phyloP scores from a whole-genome alignment of 2,329 filamentous ascomycete species.

The Akanthomyces muscarius region DNA sequence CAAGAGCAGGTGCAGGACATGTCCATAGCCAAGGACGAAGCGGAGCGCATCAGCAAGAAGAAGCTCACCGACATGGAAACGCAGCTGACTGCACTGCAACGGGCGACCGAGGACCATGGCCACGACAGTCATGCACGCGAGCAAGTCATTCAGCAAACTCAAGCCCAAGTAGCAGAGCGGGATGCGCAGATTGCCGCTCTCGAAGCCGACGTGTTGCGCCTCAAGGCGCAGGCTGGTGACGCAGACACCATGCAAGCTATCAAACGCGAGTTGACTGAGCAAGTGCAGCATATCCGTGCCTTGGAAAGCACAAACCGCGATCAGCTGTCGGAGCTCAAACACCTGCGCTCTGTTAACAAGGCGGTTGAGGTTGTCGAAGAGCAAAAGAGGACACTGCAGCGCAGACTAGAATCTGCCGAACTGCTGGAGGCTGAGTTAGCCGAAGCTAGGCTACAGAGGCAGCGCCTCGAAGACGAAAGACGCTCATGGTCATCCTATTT shows the following conservation, averaged over 20 bases:
- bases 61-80: slow-evolving; percentile 52
- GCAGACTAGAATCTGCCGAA: slow-evolving; percentile 70
- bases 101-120: slow-evolving; percentile 54
- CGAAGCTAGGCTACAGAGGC: slow-evolving; percentile 76
- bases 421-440: slow-evolving; percentile 70
- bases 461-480: slow-evolving; percentile 84
- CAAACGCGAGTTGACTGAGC: slow-evolving; percentile 82
- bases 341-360: slow-evolving; percentile 75
- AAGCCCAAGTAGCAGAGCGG: slow-evolving; percentile 63
- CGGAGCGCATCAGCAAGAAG: slow-evolving; percentile 57
- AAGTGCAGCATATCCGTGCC: slow-evolving; percentile 83
- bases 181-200: slow-evolving; percentile 69
- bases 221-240: slow-evolving; percentile 85
- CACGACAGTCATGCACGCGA: slow-evolving; percentile 56
- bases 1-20: slow-evolving; percentile 80
- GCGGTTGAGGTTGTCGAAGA: slow-evolving; percentile 94
- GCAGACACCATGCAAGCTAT: slow-evolving; percentile 81
- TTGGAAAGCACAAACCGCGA: slow-evolving; percentile 79
- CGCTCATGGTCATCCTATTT: slow-evolving; percentile 84
- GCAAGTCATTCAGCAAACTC: slow-evolving; percentile 53
- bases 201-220: slow-evolving; percentile 75
- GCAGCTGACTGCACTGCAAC: slow-evolving; percentile 44
- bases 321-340: slow-evolving; percentile 73
- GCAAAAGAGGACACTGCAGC: slow-evolving; percentile 80
- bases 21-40: slow-evolving; percentile 60